phyloP scores from a whole-genome alignment of 176 grass and related monocot species.

The Eremochloa ophiuroides region DNA sequence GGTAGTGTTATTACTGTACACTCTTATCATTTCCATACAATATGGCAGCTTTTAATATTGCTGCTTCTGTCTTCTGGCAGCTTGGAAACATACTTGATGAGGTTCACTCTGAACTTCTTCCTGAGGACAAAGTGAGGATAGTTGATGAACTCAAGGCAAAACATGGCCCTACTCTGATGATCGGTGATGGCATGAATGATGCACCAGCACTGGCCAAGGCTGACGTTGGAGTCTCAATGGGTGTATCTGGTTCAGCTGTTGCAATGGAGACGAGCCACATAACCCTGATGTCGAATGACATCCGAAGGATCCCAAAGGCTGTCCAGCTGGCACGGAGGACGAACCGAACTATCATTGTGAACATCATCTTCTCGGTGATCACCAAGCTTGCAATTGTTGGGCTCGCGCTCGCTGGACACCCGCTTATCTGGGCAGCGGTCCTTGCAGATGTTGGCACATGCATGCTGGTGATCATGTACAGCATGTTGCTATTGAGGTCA shows the following conservation, averaged over 20 bases:
- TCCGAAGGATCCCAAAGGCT: conserved; percentile 72
- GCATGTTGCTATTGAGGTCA: conserved; percentile 73
- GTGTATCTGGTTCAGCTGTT: conserved; percentile 87
- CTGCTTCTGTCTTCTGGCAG: conserved; percentile 28
- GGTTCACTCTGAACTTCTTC: conserved; percentile 77
- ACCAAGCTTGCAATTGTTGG: conserved; percentile 72
- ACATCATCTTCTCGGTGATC: conserved; percentile 74
- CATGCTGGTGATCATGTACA: conserved; percentile 93
- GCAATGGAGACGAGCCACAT: conserved; percentile 95
- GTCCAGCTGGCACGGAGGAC: conserved; percentile 71
- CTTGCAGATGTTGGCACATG: conserved; percentile 97
- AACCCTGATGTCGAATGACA: conserved; percentile 95
- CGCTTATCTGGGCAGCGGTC: conserved; percentile 89
- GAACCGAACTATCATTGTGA: conserved; percentile 53
- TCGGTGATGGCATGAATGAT: conserved; percentile 98
- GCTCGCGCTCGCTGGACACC: conserved; percentile 67
- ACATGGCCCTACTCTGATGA: conserved; percentile 72
- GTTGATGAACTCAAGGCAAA: conserved; percentile 62
- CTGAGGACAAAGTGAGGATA: conserved; percentile 84
- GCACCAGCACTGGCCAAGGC: conserved; percentile 84
- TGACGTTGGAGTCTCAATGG: conserved; percentile 93
- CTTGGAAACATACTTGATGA: conserved; percentile 60
- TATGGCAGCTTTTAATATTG: not conserved
- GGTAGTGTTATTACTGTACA: not conserved
- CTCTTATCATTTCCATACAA: not conserved